Base-by-base conservation (phyloP, 768 basidiomycete genomes). In the Calocybe gangraenosa region DNA sequence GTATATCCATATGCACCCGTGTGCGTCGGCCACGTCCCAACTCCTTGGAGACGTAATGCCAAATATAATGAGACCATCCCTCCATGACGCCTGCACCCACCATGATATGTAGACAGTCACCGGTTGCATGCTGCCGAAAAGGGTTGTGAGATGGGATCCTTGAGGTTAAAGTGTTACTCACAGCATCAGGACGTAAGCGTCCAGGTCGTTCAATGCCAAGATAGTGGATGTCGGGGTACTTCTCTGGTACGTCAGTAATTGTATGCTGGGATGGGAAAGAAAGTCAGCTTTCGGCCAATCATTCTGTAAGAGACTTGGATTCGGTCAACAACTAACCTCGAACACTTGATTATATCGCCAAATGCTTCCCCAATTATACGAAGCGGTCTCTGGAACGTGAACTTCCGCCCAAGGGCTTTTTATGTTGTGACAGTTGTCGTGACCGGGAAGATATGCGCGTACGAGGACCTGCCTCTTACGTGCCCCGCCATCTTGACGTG, bases 341-440 rank as follows among this genome's bases (percentile, higher is more conserved):
- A 84, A 82, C 11, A 73, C 59, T n/a, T 61, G 56, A 48, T 86
- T 85, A 47, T 75, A 79, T 47, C 71, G 68, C 58, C 65, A 57
- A 38, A 86, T 82, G 62, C 73, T 70, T 0, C 67, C 73, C 84
- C 84, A 85, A 55, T 86, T 85, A 56, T 76, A 85, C 72, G 74
- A 79, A 22, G 69, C 65, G 65, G 68, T 69, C 31, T 51, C 47
- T 46, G 67, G 74, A 2, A 73, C 72, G 48, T 65, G 51, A 15
- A 78, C 67, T 48, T 67, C 64, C 28, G 45, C 57, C 73, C 71
- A 76, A n/a, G 80, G 78, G 48, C 66, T 46, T 17, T 62, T 60
- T 41, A 58, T 51, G n/a, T 68, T 51, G 50, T 79, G 81, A 49
- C 84, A 84, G 44, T 80, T 69, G 47, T 84, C 82, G 51, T 85